Evolutionary conservation across 179 eudicot species (phyloP).

Genomic region (Pouteria campechiana): DNA sequence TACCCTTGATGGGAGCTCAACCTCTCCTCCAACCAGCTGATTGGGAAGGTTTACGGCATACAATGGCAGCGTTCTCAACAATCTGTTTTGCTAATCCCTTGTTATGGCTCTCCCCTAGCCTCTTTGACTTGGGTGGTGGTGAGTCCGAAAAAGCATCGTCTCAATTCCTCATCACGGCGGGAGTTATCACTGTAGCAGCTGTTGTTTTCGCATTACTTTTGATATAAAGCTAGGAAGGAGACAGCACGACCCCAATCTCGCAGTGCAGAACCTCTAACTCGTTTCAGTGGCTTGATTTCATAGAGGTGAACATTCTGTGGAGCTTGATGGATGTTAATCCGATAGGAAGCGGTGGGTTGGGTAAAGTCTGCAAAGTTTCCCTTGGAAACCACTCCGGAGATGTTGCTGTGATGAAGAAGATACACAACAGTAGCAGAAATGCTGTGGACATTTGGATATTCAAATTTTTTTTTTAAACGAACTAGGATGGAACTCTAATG

Average conservation of each 20-base stretch:
- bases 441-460: too few relatives aligned
- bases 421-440: conserved; percentile 32
- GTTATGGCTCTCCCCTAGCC: conserved; percentile 32
- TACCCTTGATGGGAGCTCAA: conserved; percentile 40
- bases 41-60: conserved; percentile 66
- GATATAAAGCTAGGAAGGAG: conserved; percentile 26
- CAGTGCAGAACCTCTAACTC: conserved; percentile 62
- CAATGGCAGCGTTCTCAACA: conserved; percentile 45
- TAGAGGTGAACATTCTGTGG: conserved; percentile 37
- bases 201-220: conserved; percentile 15
- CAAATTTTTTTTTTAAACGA: too few relatives aligned
- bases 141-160: conserved; percentile 17
- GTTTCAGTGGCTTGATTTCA: conserved; percentile 57
- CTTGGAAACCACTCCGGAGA: conserved; percentile 23
- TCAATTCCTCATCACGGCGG: conserved; percentile 29
- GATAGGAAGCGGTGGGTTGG: conserved; percentile 84
- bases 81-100: conserved; percentile 41
- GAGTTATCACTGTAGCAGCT: conserved; percentile 18
- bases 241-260: conserved; percentile 21
- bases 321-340: conserved; percentile 39
- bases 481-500: too few relatives aligned
- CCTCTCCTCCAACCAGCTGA: conserved; percentile 54
- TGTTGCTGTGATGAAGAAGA: conserved; percentile 62
- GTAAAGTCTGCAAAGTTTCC: conserved; percentile 48
- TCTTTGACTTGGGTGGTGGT: background rate